Evolutionary conservation across 805 yeast species (phyloP).

Genomic region (Saturnispora halmiae): DNA sequence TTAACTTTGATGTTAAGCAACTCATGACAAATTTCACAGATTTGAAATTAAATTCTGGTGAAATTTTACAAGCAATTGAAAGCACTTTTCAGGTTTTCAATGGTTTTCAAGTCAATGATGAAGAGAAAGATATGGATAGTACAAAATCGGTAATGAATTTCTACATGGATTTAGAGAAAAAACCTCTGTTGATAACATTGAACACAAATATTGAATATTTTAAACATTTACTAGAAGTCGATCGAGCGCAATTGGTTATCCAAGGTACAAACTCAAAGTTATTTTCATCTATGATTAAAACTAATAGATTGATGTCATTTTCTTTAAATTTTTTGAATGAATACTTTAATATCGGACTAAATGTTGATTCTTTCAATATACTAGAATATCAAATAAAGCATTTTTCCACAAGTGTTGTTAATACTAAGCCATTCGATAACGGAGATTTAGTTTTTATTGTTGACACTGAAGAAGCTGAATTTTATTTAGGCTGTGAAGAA

Average conservation of each 20-base stretch:
- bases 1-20: constrained; percentile 16
- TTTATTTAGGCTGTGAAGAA: constrained; percentile 20
- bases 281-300: constrained; percentile 16
- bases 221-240: constrained; percentile 18
- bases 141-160: constrained; percentile 6
- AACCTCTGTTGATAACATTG: constrained; percentile 17
- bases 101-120: neutral
- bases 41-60: constrained; percentile 3
- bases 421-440: constrained; percentile 16
- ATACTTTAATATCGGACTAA: constrained; percentile 9
- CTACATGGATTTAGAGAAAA: constrained; percentile 2
- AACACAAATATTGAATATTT: constrained; percentile 18
- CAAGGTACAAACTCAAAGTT: constrained; percentile 18
- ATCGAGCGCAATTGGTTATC: constrained; percentile 15
- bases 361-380: constrained; percentile 10
- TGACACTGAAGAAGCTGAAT: constrained; percentile 11
- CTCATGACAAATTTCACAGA: constrained; percentile 13
- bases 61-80: constrained; percentile 1
- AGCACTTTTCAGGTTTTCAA: constrained; percentile 7
- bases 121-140: constrained; percentile 9
- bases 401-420: constrained; percentile 14
- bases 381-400: constrained; percentile 14
- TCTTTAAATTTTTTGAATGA: constrained; percentile 14
- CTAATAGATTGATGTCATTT: constrained; percentile 17
- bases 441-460: constrained; percentile 20